Evolutionary conservation across 2,329 filamentous ascomycete genomes (phyloP).

Genomic region (Penicillium sp.): DNA sequence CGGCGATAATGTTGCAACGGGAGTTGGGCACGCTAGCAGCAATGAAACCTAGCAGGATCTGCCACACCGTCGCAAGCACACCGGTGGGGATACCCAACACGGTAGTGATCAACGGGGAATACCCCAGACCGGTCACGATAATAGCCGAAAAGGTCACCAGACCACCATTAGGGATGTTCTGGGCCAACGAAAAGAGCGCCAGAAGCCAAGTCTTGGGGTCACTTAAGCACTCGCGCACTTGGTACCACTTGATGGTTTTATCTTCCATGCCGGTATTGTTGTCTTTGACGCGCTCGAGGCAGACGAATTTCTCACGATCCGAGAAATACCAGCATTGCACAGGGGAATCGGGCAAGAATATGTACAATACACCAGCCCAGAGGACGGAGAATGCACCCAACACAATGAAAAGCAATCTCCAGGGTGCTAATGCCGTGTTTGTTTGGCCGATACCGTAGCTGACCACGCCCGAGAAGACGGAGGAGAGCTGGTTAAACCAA

Average conservation of each 20-base stretch:
- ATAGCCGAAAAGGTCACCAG: constrained; percentile 32
- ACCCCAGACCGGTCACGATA: constrained; percentile 31
- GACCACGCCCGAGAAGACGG: constrained; percentile 35
- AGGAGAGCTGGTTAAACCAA: constrained; percentile 25
- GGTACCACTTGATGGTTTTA: constrained; percentile 45
- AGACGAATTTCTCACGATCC: constrained; percentile 22
- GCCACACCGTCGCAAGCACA: constrained; percentile 29
- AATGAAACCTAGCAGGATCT: constrained; percentile 21
- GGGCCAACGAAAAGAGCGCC: constrained; percentile 18
- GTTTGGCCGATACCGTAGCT: constrained; percentile 39
- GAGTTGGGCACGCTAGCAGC: constrained; percentile 17
- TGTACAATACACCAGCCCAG: constrained; percentile 20
- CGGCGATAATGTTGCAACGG: constrained; percentile 28
- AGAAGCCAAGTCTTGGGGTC: constrained; percentile 36
- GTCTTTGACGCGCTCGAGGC: constrained; percentile 24
- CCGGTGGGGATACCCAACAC: constrained; percentile 32
- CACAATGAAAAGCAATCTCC: constrained; percentile 25
- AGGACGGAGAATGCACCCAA: constrained; percentile 22
- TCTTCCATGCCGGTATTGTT: constrained; percentile 36
- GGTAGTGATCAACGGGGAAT: constrained; percentile 22
- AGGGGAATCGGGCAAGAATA: constrained; percentile 23
- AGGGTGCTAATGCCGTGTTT: constrained; percentile 22
- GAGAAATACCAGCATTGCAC: constrained; percentile 24
- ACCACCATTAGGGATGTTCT: constrained; percentile 33
- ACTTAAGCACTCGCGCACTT: constrained; percentile 42